Base-by-base conservation (phyloP, 2,329 filamentous ascomycete species). In the Cucurbitaria berberidis region DNA sequence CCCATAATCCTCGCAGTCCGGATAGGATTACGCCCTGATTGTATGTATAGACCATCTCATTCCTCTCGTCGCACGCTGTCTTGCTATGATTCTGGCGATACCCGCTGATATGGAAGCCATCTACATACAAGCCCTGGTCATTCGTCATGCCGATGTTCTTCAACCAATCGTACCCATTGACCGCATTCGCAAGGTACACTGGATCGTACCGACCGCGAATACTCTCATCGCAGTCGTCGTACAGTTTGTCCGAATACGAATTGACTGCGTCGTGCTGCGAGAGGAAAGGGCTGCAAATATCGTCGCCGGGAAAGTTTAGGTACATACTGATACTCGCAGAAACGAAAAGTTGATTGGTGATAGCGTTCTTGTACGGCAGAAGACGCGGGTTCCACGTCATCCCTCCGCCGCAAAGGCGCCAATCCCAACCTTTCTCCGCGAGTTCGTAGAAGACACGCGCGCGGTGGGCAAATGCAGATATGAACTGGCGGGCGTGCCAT, bases 21-120 rank as follows among this genome's bases (percentile, higher is more conserved):
- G 90, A 92, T 19, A 97, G 83, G 1, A 98, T 68, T 3, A 97
- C 91, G 19, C 93, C 93, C 74, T 98, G 93, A 76, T 98, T 98
- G 78, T 98, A 97, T 0, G 92, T 96, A 75, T 93, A 96, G 8
- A 96, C 89, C 87, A 92, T 93, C 63, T 93, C 86, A 73, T 96
- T 90, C 43, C 92, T 85, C 44, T 84, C 74, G 69, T 97, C 90
- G 73, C 93, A 97, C 58, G 85, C 81, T 0, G 84, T 87, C 50
- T 89, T 91, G 53, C 82, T 82, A 6, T 78, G 76, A 51, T 85
- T 83, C 22, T 76, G 70, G 41, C 76, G 76, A 55, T 76, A 89
- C 21, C 85, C 85, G 13, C 81, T 84, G 66, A 98, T 89, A 73
- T 98, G 93, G 70, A 91, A 98, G 10, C 93, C 93, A 66, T 98